Evolutionary conservation across 192 early-diverging fungal genomes (phyloP).

Genomic region (Rhizophagus sp.): DNA sequence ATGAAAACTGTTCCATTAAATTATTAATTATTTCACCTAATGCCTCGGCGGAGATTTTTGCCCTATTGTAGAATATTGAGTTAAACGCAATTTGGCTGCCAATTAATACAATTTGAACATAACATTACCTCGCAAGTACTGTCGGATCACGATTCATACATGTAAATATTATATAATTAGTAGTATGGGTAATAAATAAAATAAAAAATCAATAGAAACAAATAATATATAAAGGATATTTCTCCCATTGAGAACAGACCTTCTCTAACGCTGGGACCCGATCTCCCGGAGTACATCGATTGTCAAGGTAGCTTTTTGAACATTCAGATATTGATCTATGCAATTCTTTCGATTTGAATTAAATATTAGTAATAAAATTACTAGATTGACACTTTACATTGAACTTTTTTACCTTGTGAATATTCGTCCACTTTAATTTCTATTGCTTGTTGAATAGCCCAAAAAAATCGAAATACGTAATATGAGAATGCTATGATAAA

Average conservation of each 20-base stretch:
- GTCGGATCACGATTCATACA: conserved; percentile 26
- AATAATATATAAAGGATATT: conserved; percentile 19
- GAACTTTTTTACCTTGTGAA: not conserved
- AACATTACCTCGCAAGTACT: conserved; percentile 7
- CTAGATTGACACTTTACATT: not conserved
- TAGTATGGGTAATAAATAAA: not conserved
- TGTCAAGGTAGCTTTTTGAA: conserved; percentile 16
- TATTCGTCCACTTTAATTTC: conserved; percentile 5
- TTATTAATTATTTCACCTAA: conserved; percentile 13
- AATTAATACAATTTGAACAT: not conserved
- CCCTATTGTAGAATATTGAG: not conserved
- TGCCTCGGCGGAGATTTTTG: conserved; percentile 8
- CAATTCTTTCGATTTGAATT: not conserved
- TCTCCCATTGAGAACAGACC: conserved; percentile 18
- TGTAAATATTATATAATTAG: not conserved
- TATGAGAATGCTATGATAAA: not conserved
- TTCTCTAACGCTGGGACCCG: conserved; percentile 11
- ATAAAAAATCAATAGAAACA: not conserved
- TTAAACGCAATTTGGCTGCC: not conserved
- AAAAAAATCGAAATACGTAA: not conserved
- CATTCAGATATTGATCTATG: conserved; percentile 15
- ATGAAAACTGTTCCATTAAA: conserved; percentile 18
- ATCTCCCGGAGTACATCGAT: conserved; percentile 20
- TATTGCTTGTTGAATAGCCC: not conserved
- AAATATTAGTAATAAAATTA: not conserved